A percentile compares a stretch with the other conserved stretches of the same genome.
phyloP scores from a whole-genome alignment of 805 yeast species.

The Wickerhamiella musiphila region DNA sequence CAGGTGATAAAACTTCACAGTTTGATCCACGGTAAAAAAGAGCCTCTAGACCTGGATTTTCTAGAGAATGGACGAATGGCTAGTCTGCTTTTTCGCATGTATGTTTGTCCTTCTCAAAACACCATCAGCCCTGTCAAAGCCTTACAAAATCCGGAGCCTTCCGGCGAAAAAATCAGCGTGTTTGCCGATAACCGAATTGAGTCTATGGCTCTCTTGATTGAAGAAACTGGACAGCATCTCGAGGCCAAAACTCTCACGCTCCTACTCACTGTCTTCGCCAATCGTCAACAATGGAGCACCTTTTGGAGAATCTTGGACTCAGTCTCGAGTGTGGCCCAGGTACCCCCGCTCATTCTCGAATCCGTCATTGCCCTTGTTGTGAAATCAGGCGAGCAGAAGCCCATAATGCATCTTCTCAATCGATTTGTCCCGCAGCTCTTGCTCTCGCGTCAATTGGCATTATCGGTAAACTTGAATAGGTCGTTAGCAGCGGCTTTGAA shows the following conservation, averaged over 20 bases:
- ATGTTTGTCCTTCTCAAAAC: constrained; percentile 9
- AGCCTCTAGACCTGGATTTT: constrained; percentile 13
- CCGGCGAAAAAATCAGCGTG: constrained; percentile 2
- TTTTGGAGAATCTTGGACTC: constrained; percentile 20
- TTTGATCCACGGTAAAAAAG: too few relatives aligned
- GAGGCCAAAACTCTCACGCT: constrained; percentile 12
- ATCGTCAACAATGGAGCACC: constrained; percentile 14
- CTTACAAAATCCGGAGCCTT: constrained; percentile 11
- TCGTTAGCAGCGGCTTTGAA: constrained; percentile 10
- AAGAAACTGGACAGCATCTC: constrained; percentile 5
- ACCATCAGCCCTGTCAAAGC: constrained; percentile 13
- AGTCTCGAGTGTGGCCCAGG: constrained; percentile 7
- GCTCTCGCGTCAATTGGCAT: constrained; percentile 1
- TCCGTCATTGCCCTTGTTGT: constrained; percentile 17
- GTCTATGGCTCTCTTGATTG: constrained; percentile 7
- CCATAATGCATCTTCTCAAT: constrained; percentile 13
- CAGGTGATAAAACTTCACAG: constrained; percentile 12
- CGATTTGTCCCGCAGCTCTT: constrained; percentile 12
- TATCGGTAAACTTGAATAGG: constrained; percentile 7
- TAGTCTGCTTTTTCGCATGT: constrained; percentile 16
- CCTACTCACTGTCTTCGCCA: constrained; percentile 17
- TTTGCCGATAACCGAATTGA: constrained; percentile 6
- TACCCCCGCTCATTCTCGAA: constrained; percentile 12
- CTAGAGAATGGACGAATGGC: constrained; percentile 12
- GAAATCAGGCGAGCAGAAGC: constrained; percentile 16